Evolutionary conservation across 371 early-diverging fungal genomes (phyloP).

Genomic region (Zychaea mexicana): DNA sequence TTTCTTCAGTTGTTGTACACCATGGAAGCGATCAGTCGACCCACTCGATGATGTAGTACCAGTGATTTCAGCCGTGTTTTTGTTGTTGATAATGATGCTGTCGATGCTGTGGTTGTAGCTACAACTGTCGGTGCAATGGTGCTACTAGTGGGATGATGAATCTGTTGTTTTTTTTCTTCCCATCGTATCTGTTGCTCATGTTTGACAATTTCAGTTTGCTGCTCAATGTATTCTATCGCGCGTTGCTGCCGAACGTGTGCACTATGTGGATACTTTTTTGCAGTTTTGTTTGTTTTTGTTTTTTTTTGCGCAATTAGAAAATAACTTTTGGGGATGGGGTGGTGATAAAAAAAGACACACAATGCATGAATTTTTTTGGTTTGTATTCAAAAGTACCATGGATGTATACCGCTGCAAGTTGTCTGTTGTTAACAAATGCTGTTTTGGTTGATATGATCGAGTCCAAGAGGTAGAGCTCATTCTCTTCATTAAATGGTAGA

Average conservation of each 20-base stretch:
- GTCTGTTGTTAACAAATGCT: neutral
- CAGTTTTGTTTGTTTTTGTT: no score
- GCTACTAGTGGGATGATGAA: neutral
- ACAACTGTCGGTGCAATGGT: neutral
- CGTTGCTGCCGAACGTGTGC: conserved; percentile 1
- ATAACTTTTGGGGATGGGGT: no score
- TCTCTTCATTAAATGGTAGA: neutral
- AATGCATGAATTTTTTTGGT: no score
- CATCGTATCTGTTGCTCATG: neutral
- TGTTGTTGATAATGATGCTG: neutral
- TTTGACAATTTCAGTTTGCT: neutral
- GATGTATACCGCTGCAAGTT: neutral
- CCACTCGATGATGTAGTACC: neutral
- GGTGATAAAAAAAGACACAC: no score
- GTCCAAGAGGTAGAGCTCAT: conserved; percentile 4
- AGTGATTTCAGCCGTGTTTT: no score
- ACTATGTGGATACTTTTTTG: neutral
- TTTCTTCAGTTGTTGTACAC: no score
- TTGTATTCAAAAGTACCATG: no score
- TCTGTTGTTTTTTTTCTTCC: neutral
- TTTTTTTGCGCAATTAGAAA: no score
- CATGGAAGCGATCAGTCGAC: neutral
- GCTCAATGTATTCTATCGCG: conserved; percentile 5
- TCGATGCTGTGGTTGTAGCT: neutral
- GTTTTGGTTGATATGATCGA: neutral